Percentiles rank a stretch among this genome's conserved stretches.
Conservation (phyloP, 2,329 filamentous ascomycete genomes). For the Pleoardoris graminearum region DNA sequence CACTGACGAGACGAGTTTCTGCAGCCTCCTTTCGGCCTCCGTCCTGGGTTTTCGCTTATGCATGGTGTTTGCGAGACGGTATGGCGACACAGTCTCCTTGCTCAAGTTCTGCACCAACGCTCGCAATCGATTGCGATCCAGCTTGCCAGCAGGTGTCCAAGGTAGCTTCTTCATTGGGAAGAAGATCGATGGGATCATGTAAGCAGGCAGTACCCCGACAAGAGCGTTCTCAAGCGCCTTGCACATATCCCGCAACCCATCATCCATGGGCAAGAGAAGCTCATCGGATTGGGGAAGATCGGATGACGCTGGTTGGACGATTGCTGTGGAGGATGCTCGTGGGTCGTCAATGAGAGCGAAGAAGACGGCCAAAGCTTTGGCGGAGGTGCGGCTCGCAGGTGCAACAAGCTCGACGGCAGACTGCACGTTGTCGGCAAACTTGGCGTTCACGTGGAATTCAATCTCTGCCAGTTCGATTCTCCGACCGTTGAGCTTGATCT, state of each 20-base stretch:
- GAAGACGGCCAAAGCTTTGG: constrained; percentile 40
- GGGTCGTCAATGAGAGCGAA: constrained; percentile 26
- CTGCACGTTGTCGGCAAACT: constrained; percentile 36
- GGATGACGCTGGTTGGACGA: constrained; percentile 20
- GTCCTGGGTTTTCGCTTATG: constrained; percentile 36
- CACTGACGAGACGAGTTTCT: constrained; percentile 34
- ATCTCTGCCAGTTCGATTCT: constrained; percentile 30
- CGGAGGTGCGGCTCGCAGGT: constrained; percentile 30
- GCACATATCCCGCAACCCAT: constrained; percentile 30
- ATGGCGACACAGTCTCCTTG: constrained; percentile 35
- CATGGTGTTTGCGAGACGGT: constrained; percentile 30
- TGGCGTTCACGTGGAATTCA: constrained; percentile 39
- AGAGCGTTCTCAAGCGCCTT: constrained; percentile 37
- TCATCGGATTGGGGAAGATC: constrained; percentile 31
- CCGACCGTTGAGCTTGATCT: constrained; percentile 33
- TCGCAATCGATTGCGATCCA: constrained; percentile 37
- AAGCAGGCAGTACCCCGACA: constrained; percentile 32
- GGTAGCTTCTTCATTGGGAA: constrained; percentile 39
- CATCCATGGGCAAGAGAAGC: constrained; percentile 33
- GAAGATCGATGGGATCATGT: constrained; percentile 43
- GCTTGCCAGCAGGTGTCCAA: constrained; percentile 37
- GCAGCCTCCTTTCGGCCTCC: constrained; percentile 36
- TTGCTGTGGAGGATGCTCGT: constrained; percentile 3
- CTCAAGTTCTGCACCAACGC: constrained; percentile 32
- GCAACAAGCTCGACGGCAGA: constrained; percentile 41